Conservation (phyloP, 192 early-diverging fungal genomes). For the Mortierella antarctica region DNA sequence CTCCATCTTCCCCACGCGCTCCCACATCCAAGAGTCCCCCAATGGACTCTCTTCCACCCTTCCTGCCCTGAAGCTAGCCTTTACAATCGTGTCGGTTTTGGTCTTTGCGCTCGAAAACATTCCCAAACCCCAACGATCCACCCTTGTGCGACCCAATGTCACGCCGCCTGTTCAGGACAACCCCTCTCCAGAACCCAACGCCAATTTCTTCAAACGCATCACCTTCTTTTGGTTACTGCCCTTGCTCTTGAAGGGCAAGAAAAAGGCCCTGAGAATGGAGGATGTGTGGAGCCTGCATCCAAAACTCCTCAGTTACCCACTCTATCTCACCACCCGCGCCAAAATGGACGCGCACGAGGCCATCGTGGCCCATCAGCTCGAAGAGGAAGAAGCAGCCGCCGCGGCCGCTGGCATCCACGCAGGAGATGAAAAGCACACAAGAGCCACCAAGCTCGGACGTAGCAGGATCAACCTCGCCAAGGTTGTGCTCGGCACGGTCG, state of each 20-base stretch:
- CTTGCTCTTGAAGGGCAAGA: constrained; percentile 42
- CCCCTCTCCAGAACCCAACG: constrained; percentile 33
- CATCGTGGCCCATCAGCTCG: constrained; percentile 11
- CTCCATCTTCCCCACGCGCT: constrained; percentile 55
- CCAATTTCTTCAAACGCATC: constrained; percentile 47
- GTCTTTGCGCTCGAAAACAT: constrained; percentile 60
- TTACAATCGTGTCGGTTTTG: constrained; percentile 42
- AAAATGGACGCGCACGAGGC: constrained; percentile 45
- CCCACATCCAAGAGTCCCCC: constrained; percentile 34
- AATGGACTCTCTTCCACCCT: constrained; percentile 18
- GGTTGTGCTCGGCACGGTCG: constrained; percentile 21
- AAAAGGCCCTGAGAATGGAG: constrained; percentile 34
- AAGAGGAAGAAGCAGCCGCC: constrained; percentile 1
- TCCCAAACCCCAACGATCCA: constrained; percentile 43
- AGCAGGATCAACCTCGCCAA: constrained; percentile 21
- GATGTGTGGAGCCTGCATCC: constrained; percentile 48
- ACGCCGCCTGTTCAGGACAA: constrained; percentile 8
- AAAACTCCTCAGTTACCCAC: constrained; percentile 42
- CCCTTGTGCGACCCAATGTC: constrained; percentile 40
- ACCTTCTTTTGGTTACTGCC: constrained; percentile 56
- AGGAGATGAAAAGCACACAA: neutral
- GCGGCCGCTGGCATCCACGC: neutral
- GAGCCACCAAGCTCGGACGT: constrained; percentile 7
- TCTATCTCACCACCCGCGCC: constrained; percentile 43
- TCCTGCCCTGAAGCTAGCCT: constrained; percentile 42